Conservation (phyloP, 345 rosid genomes). For the Diplotaxis tenuifolia region DNA sequence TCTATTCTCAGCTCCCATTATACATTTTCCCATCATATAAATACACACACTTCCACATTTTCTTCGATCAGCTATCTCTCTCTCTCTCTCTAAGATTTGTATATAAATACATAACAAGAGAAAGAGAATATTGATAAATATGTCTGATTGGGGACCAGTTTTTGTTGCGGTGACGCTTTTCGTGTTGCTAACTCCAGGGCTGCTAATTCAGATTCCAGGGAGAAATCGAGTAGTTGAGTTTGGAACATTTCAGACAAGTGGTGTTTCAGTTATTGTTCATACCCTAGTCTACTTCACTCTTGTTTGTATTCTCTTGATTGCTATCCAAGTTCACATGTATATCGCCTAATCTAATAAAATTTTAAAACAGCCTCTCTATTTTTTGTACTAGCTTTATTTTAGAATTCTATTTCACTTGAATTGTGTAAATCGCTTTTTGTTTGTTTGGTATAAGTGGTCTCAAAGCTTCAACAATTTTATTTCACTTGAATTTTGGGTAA, state of each 20-base stretch:
- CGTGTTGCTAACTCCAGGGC: constrained; percentile 77
- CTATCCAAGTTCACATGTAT: constrained; percentile 75
- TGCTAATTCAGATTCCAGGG: constrained; percentile 82
- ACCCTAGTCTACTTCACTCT: constrained; percentile 69
- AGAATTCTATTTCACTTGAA: not conserved
- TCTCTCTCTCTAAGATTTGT: not conserved
- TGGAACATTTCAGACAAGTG: constrained; percentile 87
- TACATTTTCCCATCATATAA: constrained; percentile 1
- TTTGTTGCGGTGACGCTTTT: constrained; percentile 83
- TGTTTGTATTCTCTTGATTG: constrained; percentile 82
- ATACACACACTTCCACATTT: constrained; percentile 9
- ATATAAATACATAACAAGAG: not conserved
- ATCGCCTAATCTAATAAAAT: constrained; percentile 36
- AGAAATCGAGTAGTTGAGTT: constrained; percentile 55
- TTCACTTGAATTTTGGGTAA: too few species aligned
- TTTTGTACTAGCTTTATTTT: not conserved
- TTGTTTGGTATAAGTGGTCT: not conserved
- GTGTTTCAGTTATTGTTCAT: constrained; percentile 78
- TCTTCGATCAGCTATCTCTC: not conserved
- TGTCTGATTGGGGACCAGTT: constrained; percentile 97
- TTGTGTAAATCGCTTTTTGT: not conserved
- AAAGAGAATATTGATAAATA: constrained; percentile 23
- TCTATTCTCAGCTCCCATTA: constrained; percentile 9
- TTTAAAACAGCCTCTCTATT: not conserved
- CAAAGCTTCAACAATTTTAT: not conserved